phyloP scores from a whole-genome alignment of 2,329 filamentous ascomycete species.

The Metarhizium guizhouense region DNA sequence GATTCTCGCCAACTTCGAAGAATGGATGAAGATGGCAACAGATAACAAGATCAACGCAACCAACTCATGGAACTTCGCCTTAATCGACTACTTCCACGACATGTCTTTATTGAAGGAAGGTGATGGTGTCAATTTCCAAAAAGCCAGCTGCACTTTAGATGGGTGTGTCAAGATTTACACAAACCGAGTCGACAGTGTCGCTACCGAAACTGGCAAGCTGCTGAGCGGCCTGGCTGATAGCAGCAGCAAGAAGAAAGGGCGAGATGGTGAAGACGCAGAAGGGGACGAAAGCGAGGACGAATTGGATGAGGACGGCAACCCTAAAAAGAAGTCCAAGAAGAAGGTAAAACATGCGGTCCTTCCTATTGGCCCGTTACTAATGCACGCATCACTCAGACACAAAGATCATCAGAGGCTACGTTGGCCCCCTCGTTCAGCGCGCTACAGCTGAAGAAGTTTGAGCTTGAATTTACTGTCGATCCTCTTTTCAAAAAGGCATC shows the following conservation, averaged over 20 bases:
- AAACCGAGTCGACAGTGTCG: conserved; percentile 94
- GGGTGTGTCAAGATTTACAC: conserved; percentile 99
- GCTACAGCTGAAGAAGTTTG: conserved; percentile 92
- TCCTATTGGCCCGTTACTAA: conserved; percentile 8
- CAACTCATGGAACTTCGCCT: conserved; percentile 99
- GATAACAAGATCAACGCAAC: conserved; percentile 98
- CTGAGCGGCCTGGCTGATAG: conserved; percentile 89
- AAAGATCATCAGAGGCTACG: conserved; percentile 85
- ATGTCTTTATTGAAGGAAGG: conserved; percentile 97
- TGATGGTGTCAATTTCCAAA: conserved; percentile 96
- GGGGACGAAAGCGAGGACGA: conserved; percentile 60
- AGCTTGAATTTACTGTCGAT: conserved; percentile 92
- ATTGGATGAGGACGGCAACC: conserved; percentile 51
- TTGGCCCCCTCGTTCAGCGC: conserved; percentile 81
- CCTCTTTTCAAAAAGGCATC: conserved; percentile 99
- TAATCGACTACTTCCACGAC: conserved; percentile 99
- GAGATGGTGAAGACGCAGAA: conserved; percentile 54
- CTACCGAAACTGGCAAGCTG: conserved; percentile 91
- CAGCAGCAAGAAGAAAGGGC: conserved; percentile 63
- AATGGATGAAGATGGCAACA: conserved; percentile 99
- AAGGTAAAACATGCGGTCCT: conserved; percentile 45
- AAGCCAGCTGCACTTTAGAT: conserved; percentile 93
- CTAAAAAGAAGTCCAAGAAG: conserved; percentile 59
- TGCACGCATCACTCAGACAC: conserved; percentile 31
- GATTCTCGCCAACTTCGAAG: conserved; percentile 94